Percentiles rank a stretch among this genome's conserved stretches.
Evolutionary conservation across 371 early-diverging fungal genomes (phyloP).

Genomic region (Caulochytrium protostelioides): DNA sequence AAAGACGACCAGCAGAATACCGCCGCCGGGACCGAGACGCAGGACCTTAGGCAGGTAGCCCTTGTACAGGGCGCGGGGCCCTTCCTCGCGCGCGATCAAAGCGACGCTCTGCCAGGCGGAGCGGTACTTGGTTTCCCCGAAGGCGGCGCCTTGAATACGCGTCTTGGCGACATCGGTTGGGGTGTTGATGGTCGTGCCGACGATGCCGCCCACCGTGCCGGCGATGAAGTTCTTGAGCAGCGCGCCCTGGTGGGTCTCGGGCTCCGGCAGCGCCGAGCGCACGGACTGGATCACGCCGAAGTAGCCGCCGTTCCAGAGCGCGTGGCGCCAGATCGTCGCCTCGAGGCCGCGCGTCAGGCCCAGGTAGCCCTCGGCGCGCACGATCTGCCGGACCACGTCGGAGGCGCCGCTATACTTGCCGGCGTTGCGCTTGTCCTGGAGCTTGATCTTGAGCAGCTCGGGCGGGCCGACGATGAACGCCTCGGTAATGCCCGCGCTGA

Average conservation of each 20-base stretch:
- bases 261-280: conserved; percentile 46
- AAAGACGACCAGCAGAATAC: conserved; percentile 72
- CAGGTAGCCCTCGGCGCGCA: conserved; percentile 16
- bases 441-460: conserved; percentile 75
- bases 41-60: conserved; percentile 80
- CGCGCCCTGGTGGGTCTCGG: conserved; percentile 52
- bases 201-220: conserved; percentile 82
- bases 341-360: conserved; percentile 87
- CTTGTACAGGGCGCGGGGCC: conserved; percentile 75
- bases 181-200: conserved; percentile 84
- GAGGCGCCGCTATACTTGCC: conserved; percentile 34
- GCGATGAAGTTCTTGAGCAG: conserved; percentile 72
- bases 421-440: conserved; percentile 23
- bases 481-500: conserved; percentile 82
- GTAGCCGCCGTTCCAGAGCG: conserved; percentile 54
- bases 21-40: conserved; percentile 82
- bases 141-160: conserved; percentile 61
- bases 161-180: conserved; percentile 96
- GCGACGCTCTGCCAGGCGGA: conserved; percentile 67
- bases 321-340: conserved; percentile 86
- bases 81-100: conserved; percentile 81
- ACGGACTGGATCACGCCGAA: conserved; percentile 58
- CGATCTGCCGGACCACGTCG: conserved; percentile 4
- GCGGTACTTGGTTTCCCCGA: conserved; percentile 48
- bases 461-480: conserved; percentile 75